A percentile compares a stretch with the other conserved stretches of the same genome.
These are phyloP conservation scores for Amphirosellinia nigrospora DNA, from an alignment of 495 filamentous ascomycete species.

Conservation along the genomic window DNA sequence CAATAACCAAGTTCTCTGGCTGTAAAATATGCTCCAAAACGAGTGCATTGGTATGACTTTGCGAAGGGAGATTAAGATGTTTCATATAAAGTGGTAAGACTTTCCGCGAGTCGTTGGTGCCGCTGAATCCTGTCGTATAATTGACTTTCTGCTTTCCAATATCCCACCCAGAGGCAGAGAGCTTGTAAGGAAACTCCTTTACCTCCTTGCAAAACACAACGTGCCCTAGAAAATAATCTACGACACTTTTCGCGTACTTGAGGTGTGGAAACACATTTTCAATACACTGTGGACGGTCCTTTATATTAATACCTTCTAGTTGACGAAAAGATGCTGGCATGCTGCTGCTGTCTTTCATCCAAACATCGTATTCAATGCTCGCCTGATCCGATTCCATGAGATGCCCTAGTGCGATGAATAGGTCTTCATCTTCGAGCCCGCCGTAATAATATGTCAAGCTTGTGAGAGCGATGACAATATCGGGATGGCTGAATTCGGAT, in stretches of 20 bases:
- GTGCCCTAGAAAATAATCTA: constrained; percentile 68
- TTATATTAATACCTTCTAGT: constrained; percentile 64
- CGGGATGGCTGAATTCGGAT: constrained; percentile 78
- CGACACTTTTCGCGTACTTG: constrained; percentile 53
- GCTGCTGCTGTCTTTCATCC: constrained; percentile 49
- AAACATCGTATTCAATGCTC: constrained; percentile 58
- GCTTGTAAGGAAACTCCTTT: constrained; percentile 67
- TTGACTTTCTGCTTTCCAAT: constrained; percentile 56
- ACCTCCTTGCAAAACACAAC: constrained; percentile 71
- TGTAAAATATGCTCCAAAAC: constrained; percentile 65
- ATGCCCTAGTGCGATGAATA: constrained; percentile 55
- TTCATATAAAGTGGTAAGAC: constrained; percentile 62
- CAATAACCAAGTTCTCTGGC: constrained; percentile 57
- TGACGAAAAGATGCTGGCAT: constrained; percentile 51
- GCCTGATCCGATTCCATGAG: constrained; percentile 64
- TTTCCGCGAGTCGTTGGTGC: constrained; percentile 69
- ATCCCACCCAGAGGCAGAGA: constrained; percentile 76
- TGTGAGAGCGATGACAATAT: constrained; percentile 71
- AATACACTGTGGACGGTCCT: constrained; percentile 53
- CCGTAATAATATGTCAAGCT: constrained; percentile 72
- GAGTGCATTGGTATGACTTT: constrained; percentile 67
- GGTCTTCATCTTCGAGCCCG: constrained; percentile 61
- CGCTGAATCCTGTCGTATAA: constrained; percentile 71
- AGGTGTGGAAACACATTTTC: constrained; percentile 59
- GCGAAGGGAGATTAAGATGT: constrained; percentile 61